These are phyloP conservation scores for Amauroascus verrucosus DNA, from an alignment of 2,329 filamentous ascomycete species.

Conservation along the genomic window DNA sequence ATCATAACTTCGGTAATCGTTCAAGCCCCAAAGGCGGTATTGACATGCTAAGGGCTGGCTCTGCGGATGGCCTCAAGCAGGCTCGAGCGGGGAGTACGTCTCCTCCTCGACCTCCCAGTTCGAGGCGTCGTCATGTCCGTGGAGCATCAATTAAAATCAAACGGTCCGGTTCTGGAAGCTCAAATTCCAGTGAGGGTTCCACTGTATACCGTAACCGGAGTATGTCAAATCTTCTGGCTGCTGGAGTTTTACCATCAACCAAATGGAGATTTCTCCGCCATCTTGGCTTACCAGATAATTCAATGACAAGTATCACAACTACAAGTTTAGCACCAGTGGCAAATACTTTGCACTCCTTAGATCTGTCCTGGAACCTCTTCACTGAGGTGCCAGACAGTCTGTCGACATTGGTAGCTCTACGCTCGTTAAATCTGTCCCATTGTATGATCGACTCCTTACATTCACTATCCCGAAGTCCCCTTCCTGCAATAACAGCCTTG, in stretches of 20 bases:
- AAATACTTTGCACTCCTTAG: slow-evolving; percentile 80
- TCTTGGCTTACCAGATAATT: slow-evolving; percentile 84
- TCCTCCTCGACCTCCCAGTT: slow-evolving; percentile 63
- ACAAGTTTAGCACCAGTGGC: slow-evolving; percentile 70
- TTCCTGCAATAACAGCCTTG: slow-evolving; percentile 86
- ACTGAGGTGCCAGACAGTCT: slow-evolving; percentile 89
- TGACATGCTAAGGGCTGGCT: slow-evolving; percentile 48
- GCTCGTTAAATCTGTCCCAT: slow-evolving; percentile 84
- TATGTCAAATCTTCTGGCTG: slow-evolving; percentile 63
- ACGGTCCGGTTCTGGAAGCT: slow-evolving; percentile 84
- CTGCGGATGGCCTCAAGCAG: slow-evolving; percentile 36
- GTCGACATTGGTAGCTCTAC: slow-evolving; percentile 72
- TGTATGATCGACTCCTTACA: slow-evolving; percentile 97
- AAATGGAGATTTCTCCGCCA: slow-evolving; percentile 96
- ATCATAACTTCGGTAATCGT: slow-evolving; percentile 39
- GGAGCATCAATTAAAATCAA: slow-evolving; percentile 62
- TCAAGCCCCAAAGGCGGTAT: slow-evolving; percentile 38
- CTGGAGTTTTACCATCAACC: slow-evolving; percentile 63
- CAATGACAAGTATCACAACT: slow-evolving; percentile 66
- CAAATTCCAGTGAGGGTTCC: slow-evolving; percentile 61
- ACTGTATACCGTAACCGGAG: slow-evolving; percentile 50
- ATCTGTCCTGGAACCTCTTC: slow-evolving; percentile 87
- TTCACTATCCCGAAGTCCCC: slow-evolving; percentile 70
- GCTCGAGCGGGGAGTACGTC: slow-evolving; percentile 62
- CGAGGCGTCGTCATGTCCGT: slow-evolving; percentile 60